Percentiles rank a stretch among this genome's conserved stretches.
phyloP scores from a whole-genome alignment of 2,329 filamentous ascomycete species.

The Coniella vitis region DNA sequence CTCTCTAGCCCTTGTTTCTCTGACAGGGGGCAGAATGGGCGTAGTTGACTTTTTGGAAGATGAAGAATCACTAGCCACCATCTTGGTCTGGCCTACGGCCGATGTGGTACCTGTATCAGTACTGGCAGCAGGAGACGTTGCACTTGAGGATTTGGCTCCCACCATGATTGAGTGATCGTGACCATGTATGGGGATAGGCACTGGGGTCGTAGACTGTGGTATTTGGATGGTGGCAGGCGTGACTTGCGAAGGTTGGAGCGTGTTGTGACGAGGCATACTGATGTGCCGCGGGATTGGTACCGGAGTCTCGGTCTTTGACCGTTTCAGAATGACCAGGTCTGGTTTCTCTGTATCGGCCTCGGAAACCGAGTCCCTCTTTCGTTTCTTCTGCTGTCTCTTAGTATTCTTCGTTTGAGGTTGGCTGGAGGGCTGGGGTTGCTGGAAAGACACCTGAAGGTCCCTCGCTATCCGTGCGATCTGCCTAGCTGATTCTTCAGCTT shows the following conservation, averaged over 20 bases:
- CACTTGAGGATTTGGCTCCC: slow-evolving; percentile 17
- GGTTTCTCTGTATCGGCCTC: slow-evolving; percentile 25
- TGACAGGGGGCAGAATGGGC: slow-evolving; percentile 27
- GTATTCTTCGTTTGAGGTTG: slow-evolving; percentile 14
- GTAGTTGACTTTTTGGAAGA: slow-evolving; percentile 28
- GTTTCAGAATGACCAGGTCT: slow-evolving; percentile 24
- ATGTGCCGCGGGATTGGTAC: slow-evolving; percentile 28
- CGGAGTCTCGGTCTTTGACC: slow-evolving; percentile 32
- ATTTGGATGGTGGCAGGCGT: slow-evolving; percentile 14
- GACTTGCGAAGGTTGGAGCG: slow-evolving; percentile 16
- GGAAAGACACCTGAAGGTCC: slow-evolving; percentile 22
- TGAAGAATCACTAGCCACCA: slow-evolving; percentile 24
- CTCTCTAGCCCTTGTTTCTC: slow-evolving; percentile 28
- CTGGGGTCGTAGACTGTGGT: slow-evolving; percentile 27
- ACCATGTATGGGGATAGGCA: slow-evolving; percentile 26
- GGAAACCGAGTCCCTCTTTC: slow-evolving; percentile 27
- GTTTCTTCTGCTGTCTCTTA: slow-evolving; percentile 25
- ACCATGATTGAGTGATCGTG: slow-evolving; percentile 22
- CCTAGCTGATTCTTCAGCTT: slow-evolving; percentile 39
- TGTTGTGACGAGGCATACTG: slow-evolving; percentile 20
- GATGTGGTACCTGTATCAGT: slow-evolving; percentile 17
- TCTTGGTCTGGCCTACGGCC: slow-evolving; percentile 22
- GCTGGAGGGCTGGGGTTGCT: slow-evolving; percentile 13
- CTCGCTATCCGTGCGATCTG: slow-evolving; percentile 25
- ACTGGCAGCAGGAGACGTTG: slow-evolving; percentile 22